These are phyloP conservation scores for Hippophae rhamnoides DNA, from an alignment of 306 rosid species.

Conservation along the genomic window DNA sequence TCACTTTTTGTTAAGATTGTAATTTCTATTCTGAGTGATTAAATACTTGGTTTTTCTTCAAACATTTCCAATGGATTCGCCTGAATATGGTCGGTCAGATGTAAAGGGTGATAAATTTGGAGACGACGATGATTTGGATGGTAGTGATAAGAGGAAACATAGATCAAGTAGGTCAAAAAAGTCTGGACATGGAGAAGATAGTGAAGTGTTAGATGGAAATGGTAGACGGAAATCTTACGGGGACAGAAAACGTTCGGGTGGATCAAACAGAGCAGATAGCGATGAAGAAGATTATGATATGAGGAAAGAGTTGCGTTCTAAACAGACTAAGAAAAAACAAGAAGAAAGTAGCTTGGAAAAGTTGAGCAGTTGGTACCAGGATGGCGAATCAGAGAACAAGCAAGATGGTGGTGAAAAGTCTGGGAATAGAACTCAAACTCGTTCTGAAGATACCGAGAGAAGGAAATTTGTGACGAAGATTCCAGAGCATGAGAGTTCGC, in stretches of 20 bases:
- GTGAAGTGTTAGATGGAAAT: constrained; percentile 46
- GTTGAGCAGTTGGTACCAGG: constrained; percentile 87
- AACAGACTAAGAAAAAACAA: constrained; percentile 64
- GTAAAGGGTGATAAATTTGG: constrained; percentile 50
- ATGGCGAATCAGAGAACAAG: constrained; percentile 69
- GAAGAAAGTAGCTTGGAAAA: constrained; percentile 92
- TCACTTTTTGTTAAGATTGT: too few species aligned
- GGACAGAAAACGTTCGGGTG: constrained; percentile 50
- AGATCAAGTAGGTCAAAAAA: constrained; percentile 66
- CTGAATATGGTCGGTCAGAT: constrained; percentile 39
- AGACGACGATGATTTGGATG: constrained; percentile 70
- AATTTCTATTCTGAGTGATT: too few species aligned
- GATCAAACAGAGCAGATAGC: constrained; percentile 48
- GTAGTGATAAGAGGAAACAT: constrained; percentile 65
- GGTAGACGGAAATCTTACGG: constrained; percentile 53
- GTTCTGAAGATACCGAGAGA: constrained; percentile 43
- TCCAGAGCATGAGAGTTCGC: constrained; percentile 44
- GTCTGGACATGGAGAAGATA: constrained; percentile 52
- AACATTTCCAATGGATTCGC: constrained; percentile 40
- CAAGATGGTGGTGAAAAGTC: constrained; percentile 49
- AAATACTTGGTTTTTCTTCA: neutral
- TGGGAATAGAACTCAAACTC: constrained; percentile 30
- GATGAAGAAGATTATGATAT: constrained; percentile 71
- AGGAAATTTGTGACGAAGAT: constrained; percentile 42
- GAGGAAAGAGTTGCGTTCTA: constrained; percentile 47